Base-by-base conservation (phyloP, 257 asterid genomes). In the Petunia axillaris region DNA sequence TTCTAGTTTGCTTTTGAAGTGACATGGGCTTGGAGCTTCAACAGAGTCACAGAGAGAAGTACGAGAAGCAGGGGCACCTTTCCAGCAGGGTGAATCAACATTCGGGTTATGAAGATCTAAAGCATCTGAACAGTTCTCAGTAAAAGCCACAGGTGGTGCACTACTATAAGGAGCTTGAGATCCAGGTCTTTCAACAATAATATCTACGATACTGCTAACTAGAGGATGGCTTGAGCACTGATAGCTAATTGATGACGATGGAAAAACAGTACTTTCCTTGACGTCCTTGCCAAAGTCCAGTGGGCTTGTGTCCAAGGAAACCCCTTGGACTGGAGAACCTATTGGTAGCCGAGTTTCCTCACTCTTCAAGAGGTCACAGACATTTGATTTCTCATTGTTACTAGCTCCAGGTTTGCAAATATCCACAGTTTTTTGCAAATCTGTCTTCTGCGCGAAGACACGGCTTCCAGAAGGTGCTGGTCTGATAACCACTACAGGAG, bases 61-160 rank as follows among this genome's bases (percentile, higher is more conserved):
- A 36, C 82, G 89, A 83, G 93, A 86, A 80, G 90, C 89, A 4
- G 94, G 87, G 63, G 97, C 91, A 66, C 98, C 98, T 89, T 85
- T 96, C 98, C 98, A 96, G 88, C 99, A 96, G 68, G 99, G 99
- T 16, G 99, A 96, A 87, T 96, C 99, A 52, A 85, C 97, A 60
- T 89, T 91, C 11, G 82, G 85, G 87, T 82, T 91, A 77, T 88
- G 89, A 85, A 84, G 88, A 83, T 95, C 97, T 8, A 89, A n/a
- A 77, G 85, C 75, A 82, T 93, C 98, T 25, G 90, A 80, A 84
- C 85, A 89, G 75, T 80, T 82, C 80, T 84, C 91, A 73, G 85
- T 41, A 52, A 88, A 81, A 79, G 85, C 78, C 64, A 81, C 84
- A 43, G 66, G 84, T 87, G 82, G 87, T 83, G 80, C 82, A 79